Evolutionary conservation across 345 rosid genomes (phyloP).

Genomic region (Streptanthus diversifolius): DNA sequence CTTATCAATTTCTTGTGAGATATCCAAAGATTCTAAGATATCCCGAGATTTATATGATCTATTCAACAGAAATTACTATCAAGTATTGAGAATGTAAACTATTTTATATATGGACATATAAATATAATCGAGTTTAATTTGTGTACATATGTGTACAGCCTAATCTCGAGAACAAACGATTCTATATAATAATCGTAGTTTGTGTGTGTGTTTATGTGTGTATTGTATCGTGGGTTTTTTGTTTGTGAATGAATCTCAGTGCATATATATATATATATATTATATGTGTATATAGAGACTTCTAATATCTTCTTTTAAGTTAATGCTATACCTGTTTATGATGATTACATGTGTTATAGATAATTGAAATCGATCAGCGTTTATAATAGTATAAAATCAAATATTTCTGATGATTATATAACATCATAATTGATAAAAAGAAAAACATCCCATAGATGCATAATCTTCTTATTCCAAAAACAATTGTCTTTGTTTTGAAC

Average conservation of each 20-base stretch:
- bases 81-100: constrained; percentile 14
- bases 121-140: constrained; percentile 3
- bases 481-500: not conserved
- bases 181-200: not conserved
- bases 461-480: not conserved
- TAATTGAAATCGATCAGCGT: not conserved
- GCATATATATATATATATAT: not conserved
- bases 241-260: constrained; percentile 16
- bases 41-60: constrained; percentile 25
- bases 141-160: not conserved
- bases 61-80: not conserved
- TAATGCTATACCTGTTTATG: not conserved
- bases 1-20: constrained; percentile 25
- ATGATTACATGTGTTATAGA: not conserved
- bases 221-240: constrained; percentile 2
- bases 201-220: constrained; percentile 21
- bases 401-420: no score
- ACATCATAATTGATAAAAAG: no score
- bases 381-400: not conserved
- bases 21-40: constrained; percentile 29
- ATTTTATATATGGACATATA: not conserved
- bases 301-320: not conserved
- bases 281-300: not conserved
- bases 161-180: not conserved
- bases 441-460: not conserved